Evolutionary conservation across 2,329 filamentous ascomycete species (phyloP), one percentile per base, ranked within the genome.

Genomic region (Xylaria sp.): DNA sequence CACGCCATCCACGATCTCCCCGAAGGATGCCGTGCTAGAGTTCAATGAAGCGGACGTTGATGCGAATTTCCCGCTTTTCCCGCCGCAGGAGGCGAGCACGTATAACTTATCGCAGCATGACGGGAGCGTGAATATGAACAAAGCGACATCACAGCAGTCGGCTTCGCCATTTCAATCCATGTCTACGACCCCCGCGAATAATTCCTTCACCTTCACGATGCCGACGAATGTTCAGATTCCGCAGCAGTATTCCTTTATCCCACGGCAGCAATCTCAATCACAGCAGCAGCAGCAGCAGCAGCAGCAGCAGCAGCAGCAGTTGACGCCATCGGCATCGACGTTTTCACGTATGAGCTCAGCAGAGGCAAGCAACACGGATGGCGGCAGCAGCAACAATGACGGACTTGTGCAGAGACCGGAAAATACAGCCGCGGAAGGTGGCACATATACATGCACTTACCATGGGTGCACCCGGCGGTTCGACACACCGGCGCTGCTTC

Each of bases 361-460:
- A 2, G 82, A 84, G 13, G 82, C 81, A 0, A 82, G 78, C 59
- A 79, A 65, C 62, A 77, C 74, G 36, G 79, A 73, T 74, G 74
- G 73, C 33, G 74, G 72, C 33, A 81, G 78, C 17, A 78, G 81
- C 9, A 74, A 81, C 10, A 74, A 78, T 10, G 78, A 81, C 9
- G 74, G 67, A 5, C 76, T 77, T 42, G 71, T 83, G 60, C 73
- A 84, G 76, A 83, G 86, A 44, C 93, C 93, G 0, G 79, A 83
- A 1, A 85, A 89, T 48, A 89, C 90, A 2, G 84, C 85, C 17
- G 92, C 93, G 0, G 93, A 97, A 73, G 88, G 90, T 23, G 95
- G 95, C 13, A 97, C 94, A 0, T 99, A 97, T 81, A 97, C 94
- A 0, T 99, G 96, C 81, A 97, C 94, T 0, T 97, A 97, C 76